These are phyloP conservation scores for Leccinum fibrillosum DNA, from an alignment of 768 basidiomycete species.

Conservation along the genomic window DNA sequence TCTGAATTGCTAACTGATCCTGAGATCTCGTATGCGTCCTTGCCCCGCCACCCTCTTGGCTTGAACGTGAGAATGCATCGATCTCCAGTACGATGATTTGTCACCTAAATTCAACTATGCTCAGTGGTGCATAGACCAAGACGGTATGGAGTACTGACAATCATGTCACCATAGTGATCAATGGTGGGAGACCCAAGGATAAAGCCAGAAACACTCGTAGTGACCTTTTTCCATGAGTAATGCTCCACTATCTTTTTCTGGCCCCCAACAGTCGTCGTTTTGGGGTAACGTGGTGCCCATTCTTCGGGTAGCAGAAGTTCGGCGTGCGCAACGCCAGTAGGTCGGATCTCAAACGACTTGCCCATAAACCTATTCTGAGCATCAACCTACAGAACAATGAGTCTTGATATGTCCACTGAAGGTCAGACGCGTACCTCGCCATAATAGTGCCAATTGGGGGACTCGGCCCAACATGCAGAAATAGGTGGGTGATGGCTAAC, in stretches of 20 bases:
- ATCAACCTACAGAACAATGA: constrained; percentile 60
- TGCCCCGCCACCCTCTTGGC: constrained; percentile 91
- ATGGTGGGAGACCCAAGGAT: constrained; percentile 87
- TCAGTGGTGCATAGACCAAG: not conserved
- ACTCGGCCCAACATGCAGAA: constrained; percentile 93
- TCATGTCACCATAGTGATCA: constrained; percentile 94
- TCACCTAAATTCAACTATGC: constrained; percentile 40
- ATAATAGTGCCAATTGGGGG: constrained; percentile 85
- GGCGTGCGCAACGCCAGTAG: constrained; percentile 90
- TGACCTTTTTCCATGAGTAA: constrained; percentile 95
- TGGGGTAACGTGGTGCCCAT: constrained; percentile 61
- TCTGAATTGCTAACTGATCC: constrained; percentile 70
- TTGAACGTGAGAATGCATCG: constrained; percentile 91
- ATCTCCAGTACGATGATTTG: constrained; percentile 89
- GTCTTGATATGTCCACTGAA: not conserved
- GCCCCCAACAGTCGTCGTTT: constrained; percentile 39
- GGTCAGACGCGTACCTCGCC: constrained; percentile 58
- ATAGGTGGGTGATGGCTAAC: constrained; percentile 98
- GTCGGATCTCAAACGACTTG: constrained; percentile 93
- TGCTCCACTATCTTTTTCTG: constrained; percentile 75
- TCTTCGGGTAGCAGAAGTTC: constrained; percentile 75
- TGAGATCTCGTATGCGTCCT: constrained; percentile 89
- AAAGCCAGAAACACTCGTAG: constrained; percentile 87
- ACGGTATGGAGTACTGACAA: constrained; percentile 48
- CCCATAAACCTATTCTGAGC: constrained; percentile 97